Percentiles rank a stretch among this genome's conserved stretches.
Conservation (phyloP, 192 early-diverging fungal species). For the Gamsiella multidivaricata region DNA sequence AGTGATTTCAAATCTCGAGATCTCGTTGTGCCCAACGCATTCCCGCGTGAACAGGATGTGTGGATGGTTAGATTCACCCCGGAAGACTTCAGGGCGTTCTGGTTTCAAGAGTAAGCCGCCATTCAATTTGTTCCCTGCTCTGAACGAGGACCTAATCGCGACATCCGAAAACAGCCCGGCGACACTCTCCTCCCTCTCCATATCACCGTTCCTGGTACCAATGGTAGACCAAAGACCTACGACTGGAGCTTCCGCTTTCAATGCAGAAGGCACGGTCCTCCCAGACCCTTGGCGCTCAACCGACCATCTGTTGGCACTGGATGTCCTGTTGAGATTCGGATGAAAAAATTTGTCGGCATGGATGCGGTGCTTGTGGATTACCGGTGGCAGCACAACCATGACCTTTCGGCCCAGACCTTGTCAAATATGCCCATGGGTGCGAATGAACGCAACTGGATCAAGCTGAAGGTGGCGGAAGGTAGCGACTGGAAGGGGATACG, state of each 20-base stretch:
- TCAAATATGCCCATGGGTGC: slow-evolving; percentile 22
- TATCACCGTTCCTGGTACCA: neutral
- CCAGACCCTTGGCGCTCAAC: slow-evolving; percentile 1
- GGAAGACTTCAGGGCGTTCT: slow-evolving; percentile 16
- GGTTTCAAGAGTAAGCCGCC: slow-evolving; percentile 9
- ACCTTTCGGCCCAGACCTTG: slow-evolving; percentile 11
- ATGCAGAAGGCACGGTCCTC: slow-evolving; percentile 23
- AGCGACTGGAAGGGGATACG: slow-evolving; percentile 13
- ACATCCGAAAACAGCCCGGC: slow-evolving; percentile 12
- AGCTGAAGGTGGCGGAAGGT: slow-evolving; percentile 17
- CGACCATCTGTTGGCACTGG: slow-evolving; percentile 18
- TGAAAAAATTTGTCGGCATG: slow-evolving; percentile 9
- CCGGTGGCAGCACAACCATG: slow-evolving; percentile 28
- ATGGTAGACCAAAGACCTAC: slow-evolving; percentile 12
- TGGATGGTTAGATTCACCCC: neutral
- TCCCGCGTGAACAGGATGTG: neutral
- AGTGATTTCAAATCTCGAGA: slow-evolving; percentile 18
- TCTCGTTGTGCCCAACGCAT: slow-evolving; percentile 7
- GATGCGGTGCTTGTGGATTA: slow-evolving; percentile 19
- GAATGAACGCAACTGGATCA: slow-evolving; percentile 14
- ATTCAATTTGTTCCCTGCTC: slow-evolving; percentile 1
- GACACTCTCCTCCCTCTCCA: slow-evolving; percentile 17
- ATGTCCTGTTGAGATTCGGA: slow-evolving; percentile 22
- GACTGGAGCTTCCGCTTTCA: slow-evolving; percentile 26
- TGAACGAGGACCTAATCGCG: neutral